A percentile compares a stretch with the other conserved stretches of the same genome.
These are phyloP conservation scores for Aspergillus baeticus DNA, from an alignment of 495 filamentous ascomycete species.

Conservation along the genomic window DNA sequence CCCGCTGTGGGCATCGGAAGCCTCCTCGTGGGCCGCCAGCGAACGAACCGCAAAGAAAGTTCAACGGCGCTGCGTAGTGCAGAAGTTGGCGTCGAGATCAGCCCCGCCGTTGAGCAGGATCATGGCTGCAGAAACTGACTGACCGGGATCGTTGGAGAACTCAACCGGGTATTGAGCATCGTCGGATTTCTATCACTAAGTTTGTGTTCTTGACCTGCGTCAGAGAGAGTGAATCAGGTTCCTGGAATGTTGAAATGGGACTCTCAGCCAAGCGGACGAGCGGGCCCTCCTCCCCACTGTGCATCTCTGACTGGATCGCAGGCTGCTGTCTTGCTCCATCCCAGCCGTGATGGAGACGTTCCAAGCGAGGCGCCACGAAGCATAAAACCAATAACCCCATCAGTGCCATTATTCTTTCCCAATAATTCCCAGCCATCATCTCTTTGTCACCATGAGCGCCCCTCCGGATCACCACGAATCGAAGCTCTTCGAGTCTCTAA, in stretches of 20 bases:
- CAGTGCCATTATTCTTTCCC: neutral
- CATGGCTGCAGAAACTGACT: neutral
- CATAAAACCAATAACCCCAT: neutral
- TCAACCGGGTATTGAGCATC: too few species aligned
- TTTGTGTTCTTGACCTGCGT: too few species aligned
- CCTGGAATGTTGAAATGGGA: neutral
- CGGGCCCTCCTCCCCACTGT: too few species aligned
- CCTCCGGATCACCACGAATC: constrained; percentile 22
- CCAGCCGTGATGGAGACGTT: too few species aligned
- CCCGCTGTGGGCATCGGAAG: neutral
- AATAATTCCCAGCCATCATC: neutral
- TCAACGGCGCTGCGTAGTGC: neutral
- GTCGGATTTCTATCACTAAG: too few species aligned
- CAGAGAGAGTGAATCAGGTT: neutral
- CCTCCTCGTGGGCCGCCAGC: neutral
- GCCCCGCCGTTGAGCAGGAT: too few species aligned
- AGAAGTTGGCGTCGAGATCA: too few species aligned
- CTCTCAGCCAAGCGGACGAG: too few species aligned
- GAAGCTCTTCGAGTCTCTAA: constrained; percentile 53
- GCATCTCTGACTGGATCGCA: too few species aligned
- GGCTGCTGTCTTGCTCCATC: too few species aligned
- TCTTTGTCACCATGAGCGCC: constrained; percentile 8
- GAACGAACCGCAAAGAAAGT: neutral
- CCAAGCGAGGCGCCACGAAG: neutral
- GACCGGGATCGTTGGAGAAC: too few species aligned